A percentile compares a stretch with the other conserved stretches of the same genome.
phyloP scores from a whole-genome alignment of 2,329 filamentous ascomycete species.

The Xylaria arbuscula region DNA sequence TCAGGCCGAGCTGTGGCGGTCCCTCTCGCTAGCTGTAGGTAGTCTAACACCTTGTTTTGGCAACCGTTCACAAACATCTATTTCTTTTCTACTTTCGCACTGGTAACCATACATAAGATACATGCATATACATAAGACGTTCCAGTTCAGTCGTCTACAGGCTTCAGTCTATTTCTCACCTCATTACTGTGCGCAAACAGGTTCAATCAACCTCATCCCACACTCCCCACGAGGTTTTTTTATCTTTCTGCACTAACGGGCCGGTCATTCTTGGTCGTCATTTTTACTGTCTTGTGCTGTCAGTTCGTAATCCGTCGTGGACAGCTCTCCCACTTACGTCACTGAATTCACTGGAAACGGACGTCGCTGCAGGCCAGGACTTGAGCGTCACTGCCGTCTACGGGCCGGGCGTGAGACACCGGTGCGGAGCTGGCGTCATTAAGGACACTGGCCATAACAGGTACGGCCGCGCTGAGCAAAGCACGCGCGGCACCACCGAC shows the following conservation, averaged over 20 bases:
- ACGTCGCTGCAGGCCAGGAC: background rate
- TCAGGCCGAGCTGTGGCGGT: constrained; percentile 25
- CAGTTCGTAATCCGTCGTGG: background rate
- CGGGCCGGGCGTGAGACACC: background rate
- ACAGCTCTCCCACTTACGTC: background rate
- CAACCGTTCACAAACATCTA: background rate
- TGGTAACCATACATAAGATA: too few relatives aligned
- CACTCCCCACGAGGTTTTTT: background rate
- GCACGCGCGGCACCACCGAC: background rate
- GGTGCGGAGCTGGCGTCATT: background rate
- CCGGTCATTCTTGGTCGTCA: background rate
- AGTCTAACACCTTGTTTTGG: background rate
- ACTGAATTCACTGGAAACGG: background rate
- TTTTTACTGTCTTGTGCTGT: background rate
- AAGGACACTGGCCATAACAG: background rate
- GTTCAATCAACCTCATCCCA: too few relatives aligned
- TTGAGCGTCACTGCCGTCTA: background rate
- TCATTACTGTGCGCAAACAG: too few relatives aligned
- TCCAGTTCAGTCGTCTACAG: too few relatives aligned
- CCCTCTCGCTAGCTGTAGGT: background rate
- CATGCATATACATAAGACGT: too few relatives aligned
- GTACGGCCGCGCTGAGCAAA: background rate
- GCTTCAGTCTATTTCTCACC: too few relatives aligned
- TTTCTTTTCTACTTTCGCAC: background rate
- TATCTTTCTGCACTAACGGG: background rate